phyloP scores from a whole-genome alignment of 306 rosid genomes.

The Biancaea sappan region DNA sequence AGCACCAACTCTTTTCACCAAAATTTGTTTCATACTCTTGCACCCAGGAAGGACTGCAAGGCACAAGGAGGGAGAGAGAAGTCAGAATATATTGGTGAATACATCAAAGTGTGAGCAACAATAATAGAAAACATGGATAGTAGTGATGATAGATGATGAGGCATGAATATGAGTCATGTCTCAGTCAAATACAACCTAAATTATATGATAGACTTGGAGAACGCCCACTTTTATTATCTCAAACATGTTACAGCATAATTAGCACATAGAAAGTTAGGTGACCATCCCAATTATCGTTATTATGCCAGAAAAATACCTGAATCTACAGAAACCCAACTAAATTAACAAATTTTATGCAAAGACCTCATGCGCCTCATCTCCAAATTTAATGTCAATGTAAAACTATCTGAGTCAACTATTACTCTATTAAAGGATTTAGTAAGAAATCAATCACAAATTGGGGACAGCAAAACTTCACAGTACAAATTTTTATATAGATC shows the following conservation, averaged over 20 bases:
- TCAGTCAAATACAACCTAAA: background rate
- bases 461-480: background rate
- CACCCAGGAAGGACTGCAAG: conserved; percentile 78
- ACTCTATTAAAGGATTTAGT: background rate
- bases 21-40: conserved; percentile 48
- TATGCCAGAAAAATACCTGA: background rate
- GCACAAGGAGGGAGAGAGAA: conserved; percentile 5
- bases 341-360: background rate
- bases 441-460: conserved; percentile 26
- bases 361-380: conserved; percentile 10
- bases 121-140: conserved; percentile 5
- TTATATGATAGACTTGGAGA: background rate
- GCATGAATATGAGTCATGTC: background rate
- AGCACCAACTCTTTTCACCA: conserved; percentile 36
- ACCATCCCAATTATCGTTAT: conserved; percentile 9
- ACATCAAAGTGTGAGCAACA: conserved; percentile 8
- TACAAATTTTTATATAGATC: background rate
- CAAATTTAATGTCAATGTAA: conserved; percentile 18
- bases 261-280: conserved; percentile 21
- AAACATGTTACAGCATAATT: conserved; percentile 14
- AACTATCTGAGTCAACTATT: background rate
- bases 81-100: conserved; percentile 16
- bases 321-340: conserved; percentile 21
- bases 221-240: conserved; percentile 23
- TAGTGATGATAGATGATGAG: background rate